A percentile compares a stretch with the other conserved stretches of the same genome.
These are phyloP conservation scores for Pleomassaria siparia DNA, from an alignment of 2,329 filamentous ascomycete genomes.

Conservation along the genomic window DNA sequence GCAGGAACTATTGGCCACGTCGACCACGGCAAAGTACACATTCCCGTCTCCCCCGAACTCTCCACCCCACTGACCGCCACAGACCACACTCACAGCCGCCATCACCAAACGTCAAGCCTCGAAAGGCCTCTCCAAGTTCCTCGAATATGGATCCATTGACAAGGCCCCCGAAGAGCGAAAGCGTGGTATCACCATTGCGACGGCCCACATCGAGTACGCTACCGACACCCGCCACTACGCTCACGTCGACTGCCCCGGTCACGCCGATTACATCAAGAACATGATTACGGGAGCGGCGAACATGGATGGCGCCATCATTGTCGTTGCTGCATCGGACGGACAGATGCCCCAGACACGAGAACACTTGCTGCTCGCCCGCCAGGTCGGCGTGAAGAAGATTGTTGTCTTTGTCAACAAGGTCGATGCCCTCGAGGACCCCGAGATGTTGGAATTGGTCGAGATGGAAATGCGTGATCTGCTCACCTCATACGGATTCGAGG, in stretches of 20 bases:
- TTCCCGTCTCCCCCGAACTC: conserved; percentile 13
- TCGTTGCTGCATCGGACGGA: conserved; percentile 96
- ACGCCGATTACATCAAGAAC: conserved; percentile 99
- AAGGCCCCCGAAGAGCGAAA: conserved; percentile 99
- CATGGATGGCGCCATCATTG: conserved; percentile 99
- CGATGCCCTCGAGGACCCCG: conserved; percentile 93
- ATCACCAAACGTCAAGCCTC: conserved; percentile 98
- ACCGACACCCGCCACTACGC: conserved; percentile 96
- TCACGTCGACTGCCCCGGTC: conserved; percentile 98
- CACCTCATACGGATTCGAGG: conserved; percentile 90
- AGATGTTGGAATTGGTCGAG: conserved; percentile 99
- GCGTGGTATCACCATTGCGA: conserved; percentile 99
- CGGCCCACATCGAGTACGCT: conserved; percentile 96
- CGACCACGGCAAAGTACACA: conserved; percentile 92
- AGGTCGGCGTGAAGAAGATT: conserved; percentile 97
- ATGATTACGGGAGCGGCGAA: conserved; percentile 99
- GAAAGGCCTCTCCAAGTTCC: conserved; percentile 90
- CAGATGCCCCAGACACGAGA: conserved; percentile 99
- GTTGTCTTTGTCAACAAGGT: conserved; percentile 99
- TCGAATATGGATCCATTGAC: conserved; percentile 97
- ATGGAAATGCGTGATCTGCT: conserved; percentile 99
- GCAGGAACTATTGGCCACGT: conserved; percentile 96
- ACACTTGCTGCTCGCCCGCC: conserved; percentile 94
- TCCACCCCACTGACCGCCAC: conserved; percentile 18
- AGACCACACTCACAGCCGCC: conserved; percentile 97